phyloP scores from a whole-genome alignment of 2,329 filamentous ascomycete genomes.

The Ramichloridium luteum region DNA sequence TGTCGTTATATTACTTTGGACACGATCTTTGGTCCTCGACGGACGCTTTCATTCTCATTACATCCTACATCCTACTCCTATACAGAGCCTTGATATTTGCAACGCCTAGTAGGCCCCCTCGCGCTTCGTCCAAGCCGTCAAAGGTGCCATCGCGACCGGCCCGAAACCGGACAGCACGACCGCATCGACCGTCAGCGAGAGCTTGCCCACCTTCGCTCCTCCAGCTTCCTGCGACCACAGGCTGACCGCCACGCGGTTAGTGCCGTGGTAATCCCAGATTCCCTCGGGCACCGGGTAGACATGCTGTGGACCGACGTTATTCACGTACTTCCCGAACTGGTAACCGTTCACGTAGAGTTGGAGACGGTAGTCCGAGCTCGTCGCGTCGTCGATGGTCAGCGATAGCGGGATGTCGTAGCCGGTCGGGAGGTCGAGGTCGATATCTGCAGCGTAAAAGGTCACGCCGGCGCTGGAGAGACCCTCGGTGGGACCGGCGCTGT shows the following conservation, averaged over 20 bases:
- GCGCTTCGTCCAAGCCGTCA: slow-evolving; percentile 20
- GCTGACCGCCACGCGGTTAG: slow-evolving; percentile 55
- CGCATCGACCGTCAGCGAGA: slow-evolving; percentile 20
- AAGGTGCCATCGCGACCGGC: slow-evolving; percentile 17
- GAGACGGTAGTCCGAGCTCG: slow-evolving; percentile 41
- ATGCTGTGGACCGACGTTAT: slow-evolving; percentile 64
- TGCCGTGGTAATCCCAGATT: slow-evolving; percentile 56
- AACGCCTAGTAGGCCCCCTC: slow-evolving; percentile 24
- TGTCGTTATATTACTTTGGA: no score
- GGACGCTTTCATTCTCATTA: no score
- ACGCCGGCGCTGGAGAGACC: slow-evolving; percentile 43
- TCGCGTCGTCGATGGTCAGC: slow-evolving; percentile 39
- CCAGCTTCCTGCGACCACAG: slow-evolving; percentile 53
- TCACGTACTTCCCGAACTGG: slow-evolving; percentile 58
- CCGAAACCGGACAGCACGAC: slow-evolving; percentile 25
- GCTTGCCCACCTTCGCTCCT: slow-evolving; percentile 44
- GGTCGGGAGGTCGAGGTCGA: slow-evolving; percentile 43
- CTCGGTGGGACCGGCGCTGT: slow-evolving; percentile 24
- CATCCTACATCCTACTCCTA: no score
- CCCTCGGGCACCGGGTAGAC: slow-evolving; percentile 62
- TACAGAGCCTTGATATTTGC: no score
- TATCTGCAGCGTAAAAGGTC: slow-evolving; percentile 45
- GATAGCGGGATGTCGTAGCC: slow-evolving; percentile 50
- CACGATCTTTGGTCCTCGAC: no score
- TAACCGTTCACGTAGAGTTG: slow-evolving; percentile 65